Base-by-base conservation (phyloP, 2,329 filamentous ascomycete genomes). In the Trichoderma pleuroti region DNA sequence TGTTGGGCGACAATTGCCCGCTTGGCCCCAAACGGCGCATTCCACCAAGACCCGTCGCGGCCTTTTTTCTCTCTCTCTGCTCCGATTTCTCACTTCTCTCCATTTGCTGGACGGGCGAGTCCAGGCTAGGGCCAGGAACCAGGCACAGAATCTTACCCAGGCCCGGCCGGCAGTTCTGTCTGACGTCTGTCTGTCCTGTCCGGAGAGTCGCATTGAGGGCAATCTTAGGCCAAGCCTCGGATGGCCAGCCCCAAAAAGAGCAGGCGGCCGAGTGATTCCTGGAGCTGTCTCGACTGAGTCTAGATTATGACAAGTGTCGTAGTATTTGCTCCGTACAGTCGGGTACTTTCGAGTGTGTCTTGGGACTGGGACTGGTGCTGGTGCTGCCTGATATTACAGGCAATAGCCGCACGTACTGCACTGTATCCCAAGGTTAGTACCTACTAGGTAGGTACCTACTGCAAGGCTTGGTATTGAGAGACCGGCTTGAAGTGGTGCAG, bases 221-320 rank as follows among this genome's bases (percentile, higher is more conserved):
- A 52, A 42, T 61, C 32, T 61, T 52, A 42, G 39, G 16, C 57
- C 24, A 56, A 52, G 54, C 21, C 24, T 63, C 67, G 67, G 67
- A 54, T 56, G 46, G 67, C 68, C 60, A 63, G 32, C 68, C 60
- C 68, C 57, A 70, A 64, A 70, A 64, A n/a, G 60, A 70, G 68
- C 68, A 70, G 60, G 68, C 49, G 57, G 34, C 46, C 67, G 67
- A 49, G n/a, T 60, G 49, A n/a, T 49, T 49, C 42, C 42, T 49
- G 42, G 42, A 49, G 26, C 16, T 49, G 62, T 24, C 28, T 39
- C 63, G 42, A 66, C 21, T 24, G 42, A 66, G 49, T 28, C 46
- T 52, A 56, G 49, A 21, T 60, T 21, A 3, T 36, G n/a, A 18
- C 36, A 36, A 12, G n/a, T 21, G n/a, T 49, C 42, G 42, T 49